Evolutionary conservation across 305 asterid species (phyloP), one percentile per base, ranked within the genome.

Genomic region (Solanum hybrid): DNA sequence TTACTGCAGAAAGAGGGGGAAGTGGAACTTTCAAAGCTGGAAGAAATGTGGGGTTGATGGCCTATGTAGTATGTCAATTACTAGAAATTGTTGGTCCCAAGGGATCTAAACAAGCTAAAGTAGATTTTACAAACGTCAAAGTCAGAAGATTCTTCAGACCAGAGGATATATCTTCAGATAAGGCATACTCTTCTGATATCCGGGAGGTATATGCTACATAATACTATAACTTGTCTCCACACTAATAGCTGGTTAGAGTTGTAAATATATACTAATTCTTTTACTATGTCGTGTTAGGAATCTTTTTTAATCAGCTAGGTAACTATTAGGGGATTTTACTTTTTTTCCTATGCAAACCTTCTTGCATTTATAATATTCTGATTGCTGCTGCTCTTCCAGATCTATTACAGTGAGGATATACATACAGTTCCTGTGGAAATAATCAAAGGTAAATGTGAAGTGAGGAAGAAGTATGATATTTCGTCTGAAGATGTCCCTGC

Each of bases 11-110:
- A 92, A 94, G 89, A 93, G 87, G 12, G 81, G 98, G 93, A 86
- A 89, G 90, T 90, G 98, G 93, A 92, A 91, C 93, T 87, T 93
- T 93, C 91, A 97, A 97, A 93, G 93, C 97, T 34, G 99, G 99
- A 87, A 96, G 97, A 92, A 97, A 97, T 93, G 99, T 97, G 84
- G 99, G 99, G 61, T 90, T 97, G 91, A 97, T 92, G 94, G 95
- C 98, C 33, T 93, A 94, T 92, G 97, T 91, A 83, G 89, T 97
- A 79, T 96, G 98, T 91, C 98, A 97, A 91, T 91, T 97, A 90
- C 94, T 96, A 88, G 98, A 95, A 91, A 93, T 97, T 90, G 89
- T 93, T 86, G 93, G 91, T n/a, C 90, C 68, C 68, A 92, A 94
- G 91, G 90, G 93, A 89, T 84, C 94, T 79, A 93, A 93, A 90